Conservation (phyloP, 768 basidiomycete species). For the Serpula lacrymans region DNA sequence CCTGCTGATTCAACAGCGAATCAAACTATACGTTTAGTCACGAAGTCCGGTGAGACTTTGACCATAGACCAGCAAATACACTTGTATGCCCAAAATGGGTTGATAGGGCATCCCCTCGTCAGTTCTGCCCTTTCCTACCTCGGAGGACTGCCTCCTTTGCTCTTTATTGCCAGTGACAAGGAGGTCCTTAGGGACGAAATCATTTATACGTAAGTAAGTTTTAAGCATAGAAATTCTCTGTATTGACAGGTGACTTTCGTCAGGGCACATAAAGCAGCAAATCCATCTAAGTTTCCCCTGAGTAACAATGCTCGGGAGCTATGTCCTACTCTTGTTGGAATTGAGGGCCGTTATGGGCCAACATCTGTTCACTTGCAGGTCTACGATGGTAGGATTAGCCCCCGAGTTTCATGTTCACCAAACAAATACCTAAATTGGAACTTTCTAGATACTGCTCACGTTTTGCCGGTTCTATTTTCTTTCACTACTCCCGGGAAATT, state of each 20-base stretch:
- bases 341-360: slow-evolving; percentile 50
- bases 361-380: slow-evolving; percentile 91
- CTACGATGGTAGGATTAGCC: slow-evolving; percentile 62
- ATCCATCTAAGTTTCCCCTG: slow-evolving; percentile 66
- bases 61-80: slow-evolving; percentile 73
- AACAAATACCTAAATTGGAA: slow-evolving; percentile 9
- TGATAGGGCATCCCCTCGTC: slow-evolving; percentile 77
- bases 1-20: slow-evolving; percentile 30
- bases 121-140: slow-evolving; percentile 80
- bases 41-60: slow-evolving; percentile 49
- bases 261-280: slow-evolving; percentile 85
- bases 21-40: slow-evolving; percentile 44
- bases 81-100: slow-evolving; percentile 77
- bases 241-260: background rate
- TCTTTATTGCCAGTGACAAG: slow-evolving; percentile 83
- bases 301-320: slow-evolving; percentile 42
- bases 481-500: slow-evolving; percentile 79
- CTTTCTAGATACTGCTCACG: slow-evolving; percentile 60
- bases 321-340: slow-evolving; percentile 55
- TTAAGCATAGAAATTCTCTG: slow-evolving; percentile 2
- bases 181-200: slow-evolving; percentile 93
- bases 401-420: slow-evolving; percentile 18
- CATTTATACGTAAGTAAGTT: slow-evolving; percentile 65
- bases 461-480: slow-evolving; percentile 69
- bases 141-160: slow-evolving; percentile 85